A percentile compares a stretch with the other conserved stretches of the same genome.
phyloP scores from a whole-genome alignment of 768 basidiomycete genomes.

The Boletus rubropictus region DNA sequence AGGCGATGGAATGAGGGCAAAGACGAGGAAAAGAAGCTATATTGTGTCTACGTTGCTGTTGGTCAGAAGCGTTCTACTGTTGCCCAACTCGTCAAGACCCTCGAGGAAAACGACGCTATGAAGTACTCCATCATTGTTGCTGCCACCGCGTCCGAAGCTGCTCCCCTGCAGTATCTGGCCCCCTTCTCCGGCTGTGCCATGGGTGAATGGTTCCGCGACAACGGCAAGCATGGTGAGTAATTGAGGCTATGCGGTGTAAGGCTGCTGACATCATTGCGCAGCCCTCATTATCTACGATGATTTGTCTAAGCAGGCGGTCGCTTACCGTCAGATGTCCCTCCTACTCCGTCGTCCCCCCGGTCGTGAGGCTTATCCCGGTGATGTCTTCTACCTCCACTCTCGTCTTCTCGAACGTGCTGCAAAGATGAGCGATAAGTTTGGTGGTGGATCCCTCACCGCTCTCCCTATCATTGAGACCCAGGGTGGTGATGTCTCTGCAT shows the following conservation, averaged over 20 bases:
- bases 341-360: slow-evolving; percentile 99
- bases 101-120: slow-evolving; percentile 99
- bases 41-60: slow-evolving; percentile 99
- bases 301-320: slow-evolving; percentile 99
- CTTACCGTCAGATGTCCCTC: slow-evolving; percentile 99
- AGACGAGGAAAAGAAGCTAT: slow-evolving; percentile 96
- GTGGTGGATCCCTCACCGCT: slow-evolving; percentile 97
- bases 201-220: slow-evolving; percentile 99
- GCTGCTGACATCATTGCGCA: slow-evolving; percentile 26
- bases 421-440: slow-evolving; percentile 99
- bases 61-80: slow-evolving; percentile 99
- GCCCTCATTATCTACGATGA: slow-evolving; percentile 99
- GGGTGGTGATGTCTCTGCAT: slow-evolving; percentile 99
- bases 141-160: slow-evolving; percentile 98
- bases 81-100: slow-evolving; percentile 98
- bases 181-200: slow-evolving; percentile 99
- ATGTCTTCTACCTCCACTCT: slow-evolving; percentile 99
- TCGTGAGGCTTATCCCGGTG: slow-evolving; percentile 99
- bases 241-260: neutral
- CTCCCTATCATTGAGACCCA: slow-evolving; percentile 99
- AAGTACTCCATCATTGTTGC: slow-evolving; percentile 99
- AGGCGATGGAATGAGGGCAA: slow-evolving; percentile 99
- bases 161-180: slow-evolving; percentile 98
- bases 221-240: slow-evolving; percentile 90
- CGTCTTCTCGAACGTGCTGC: slow-evolving; percentile 99